A percentile compares a stretch with the other conserved stretches of the same genome.
Evolutionary conservation across 495 filamentous ascomycete species (phyloP).

Genomic region (Penicillium simplicissimum): DNA sequence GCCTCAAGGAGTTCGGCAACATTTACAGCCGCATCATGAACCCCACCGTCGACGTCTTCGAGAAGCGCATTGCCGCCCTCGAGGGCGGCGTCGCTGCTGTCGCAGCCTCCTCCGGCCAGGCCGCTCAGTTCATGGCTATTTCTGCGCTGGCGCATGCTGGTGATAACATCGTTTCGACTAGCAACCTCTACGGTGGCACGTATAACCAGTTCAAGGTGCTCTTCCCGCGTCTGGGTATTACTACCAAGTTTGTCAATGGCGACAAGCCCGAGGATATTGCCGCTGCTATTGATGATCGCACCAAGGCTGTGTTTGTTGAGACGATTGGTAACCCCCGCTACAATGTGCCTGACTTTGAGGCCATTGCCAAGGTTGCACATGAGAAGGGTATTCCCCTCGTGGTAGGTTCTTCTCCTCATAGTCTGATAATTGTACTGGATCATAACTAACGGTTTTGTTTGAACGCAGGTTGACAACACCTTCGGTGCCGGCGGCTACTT

Average conservation of each 20-base stretch:
- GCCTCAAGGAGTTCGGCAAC: conserved; percentile 97
- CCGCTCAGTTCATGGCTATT: conserved; percentile 93
- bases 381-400: conserved; percentile 82
- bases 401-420: conserved; percentile 47
- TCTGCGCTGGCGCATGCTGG: conserved; percentile 78
- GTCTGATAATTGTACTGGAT: neutral
- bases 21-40: conserved; percentile 99
- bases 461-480: conserved; percentile 83
- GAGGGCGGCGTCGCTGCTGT: conserved; percentile 93
- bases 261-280: conserved; percentile 83
- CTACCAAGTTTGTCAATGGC: conserved; percentile 84
- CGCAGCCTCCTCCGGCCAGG: conserved; percentile 86
- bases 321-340: conserved; percentile 95
- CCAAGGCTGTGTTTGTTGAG: conserved; percentile 95
- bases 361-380: conserved; percentile 76
- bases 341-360: conserved; percentile 89
- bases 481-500: conserved; percentile 97
- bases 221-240: conserved; percentile 82
- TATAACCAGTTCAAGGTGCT: conserved; percentile 99
- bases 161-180: conserved; percentile 94
- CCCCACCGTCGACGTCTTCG: conserved; percentile 96
- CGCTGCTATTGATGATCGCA: conserved; percentile 88
- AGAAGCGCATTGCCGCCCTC: conserved; percentile 94
- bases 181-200: conserved; percentile 93
- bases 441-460: neutral